These are phyloP conservation scores for Penicillium sp. DNA, from an alignment of 2,329 filamentous ascomycete genomes.

Conservation along the genomic window DNA sequence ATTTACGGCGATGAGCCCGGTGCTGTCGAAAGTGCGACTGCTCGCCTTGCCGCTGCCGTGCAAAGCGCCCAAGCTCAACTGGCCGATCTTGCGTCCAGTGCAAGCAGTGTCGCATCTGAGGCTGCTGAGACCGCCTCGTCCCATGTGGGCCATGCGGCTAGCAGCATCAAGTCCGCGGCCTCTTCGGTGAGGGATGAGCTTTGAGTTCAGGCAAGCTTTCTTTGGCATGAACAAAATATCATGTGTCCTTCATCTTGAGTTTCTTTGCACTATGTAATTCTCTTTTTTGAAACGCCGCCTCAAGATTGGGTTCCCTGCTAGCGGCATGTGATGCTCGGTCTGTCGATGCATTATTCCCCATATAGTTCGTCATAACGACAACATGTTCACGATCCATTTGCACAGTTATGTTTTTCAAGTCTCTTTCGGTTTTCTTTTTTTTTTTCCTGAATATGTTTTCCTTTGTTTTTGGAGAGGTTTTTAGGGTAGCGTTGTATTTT, in stretches of 20 bases:
- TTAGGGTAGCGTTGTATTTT: conserved; percentile 7
- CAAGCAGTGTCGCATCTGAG: conserved; percentile 34
- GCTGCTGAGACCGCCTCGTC: conserved; percentile 38
- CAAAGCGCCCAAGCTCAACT: conserved; percentile 37
- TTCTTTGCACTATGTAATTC: conserved; percentile 9
- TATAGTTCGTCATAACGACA: conserved; percentile 33
- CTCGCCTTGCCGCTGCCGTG: conserved; percentile 30
- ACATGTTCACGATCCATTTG: conserved; percentile 22
- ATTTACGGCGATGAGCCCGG: conserved; percentile 53
- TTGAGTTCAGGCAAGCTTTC: conserved; percentile 8
- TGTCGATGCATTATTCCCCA: conserved; percentile 33
- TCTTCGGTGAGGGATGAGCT: conserved; percentile 24
- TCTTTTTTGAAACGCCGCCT: conserved; percentile 4
- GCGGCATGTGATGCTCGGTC: conserved; percentile 15
- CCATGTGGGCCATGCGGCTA: conserved; percentile 47
- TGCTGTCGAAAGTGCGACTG: conserved; percentile 35
- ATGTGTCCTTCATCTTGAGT: background rate
- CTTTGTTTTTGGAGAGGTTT: background rate
- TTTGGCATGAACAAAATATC: background rate
- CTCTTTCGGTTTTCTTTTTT: conserved; percentile 5
- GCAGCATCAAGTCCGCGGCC: conserved; percentile 47
- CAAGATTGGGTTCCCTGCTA: conserved; percentile 6
- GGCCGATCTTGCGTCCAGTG: conserved; percentile 32
- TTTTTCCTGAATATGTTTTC: no score
- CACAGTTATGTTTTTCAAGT: conserved; percentile 23